phyloP scores from a whole-genome alignment of 805 yeast genomes.

The Cyberlindnera mrakii region DNA sequence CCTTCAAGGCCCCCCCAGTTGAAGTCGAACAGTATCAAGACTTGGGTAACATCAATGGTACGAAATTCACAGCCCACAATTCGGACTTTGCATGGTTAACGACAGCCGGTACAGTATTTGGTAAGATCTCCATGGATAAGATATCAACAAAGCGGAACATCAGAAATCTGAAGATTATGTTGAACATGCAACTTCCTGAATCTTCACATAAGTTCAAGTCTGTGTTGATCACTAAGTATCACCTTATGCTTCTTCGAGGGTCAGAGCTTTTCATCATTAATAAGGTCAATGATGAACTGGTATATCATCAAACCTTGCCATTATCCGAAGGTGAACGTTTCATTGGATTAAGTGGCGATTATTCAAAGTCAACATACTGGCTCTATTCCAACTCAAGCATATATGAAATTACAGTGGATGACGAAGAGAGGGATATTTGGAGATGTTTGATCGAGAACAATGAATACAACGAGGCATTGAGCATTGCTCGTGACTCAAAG shows the following conservation, averaged over 20 bases:
- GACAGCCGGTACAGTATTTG: slow-evolving; percentile 40
- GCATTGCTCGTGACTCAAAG: slow-evolving; percentile 28
- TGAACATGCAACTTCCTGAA: slow-evolving; percentile 34
- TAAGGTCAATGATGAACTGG: slow-evolving; percentile 44
- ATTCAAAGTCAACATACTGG: slow-evolving; percentile 63
- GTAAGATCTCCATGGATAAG: slow-evolving; percentile 25
- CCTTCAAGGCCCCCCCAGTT: slow-evolving; percentile 23
- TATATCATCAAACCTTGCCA: slow-evolving; percentile 36
- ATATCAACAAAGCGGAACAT: slow-evolving; percentile 19
- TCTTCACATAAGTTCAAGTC: slow-evolving; percentile 29
- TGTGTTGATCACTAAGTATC: slow-evolving; percentile 46
- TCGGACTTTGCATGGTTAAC: slow-evolving; percentile 41
- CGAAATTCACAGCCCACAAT: slow-evolving; percentile 24
- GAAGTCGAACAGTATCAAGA: slow-evolving; percentile 34
- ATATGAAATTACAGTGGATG: slow-evolving; percentile 63
- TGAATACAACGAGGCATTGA: slow-evolving; percentile 62
- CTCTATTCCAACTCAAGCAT: slow-evolving; percentile 52
- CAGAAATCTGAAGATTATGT: slow-evolving; percentile 31
- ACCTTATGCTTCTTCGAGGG: slow-evolving; percentile 42
- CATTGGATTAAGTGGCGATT: slow-evolving; percentile 46
- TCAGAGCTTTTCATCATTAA: slow-evolving; percentile 39
- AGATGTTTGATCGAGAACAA: slow-evolving; percentile 43
- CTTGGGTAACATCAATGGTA: slow-evolving; percentile 26
- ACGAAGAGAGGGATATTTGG: slow-evolving; percentile 78
- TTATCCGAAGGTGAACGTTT: slow-evolving; percentile 29